Evolutionary conservation across 192 early-diverging fungal species (phyloP), one percentile per base, ranked within the genome.

Genomic region (Umbelopsis sp.): DNA sequence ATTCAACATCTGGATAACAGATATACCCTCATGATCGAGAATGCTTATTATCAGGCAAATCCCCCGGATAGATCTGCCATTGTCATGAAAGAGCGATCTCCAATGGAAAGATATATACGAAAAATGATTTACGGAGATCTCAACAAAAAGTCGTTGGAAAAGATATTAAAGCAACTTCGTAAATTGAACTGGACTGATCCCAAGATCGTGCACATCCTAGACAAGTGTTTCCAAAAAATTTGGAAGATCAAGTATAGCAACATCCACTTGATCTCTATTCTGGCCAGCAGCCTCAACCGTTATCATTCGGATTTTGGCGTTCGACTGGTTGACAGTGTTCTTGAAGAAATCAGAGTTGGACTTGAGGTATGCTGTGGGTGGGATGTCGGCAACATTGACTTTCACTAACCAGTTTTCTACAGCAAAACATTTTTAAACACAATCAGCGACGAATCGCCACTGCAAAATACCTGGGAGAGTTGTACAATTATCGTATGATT

Each of bases 221-320:
- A 85, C n/a, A 89, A 88, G 52, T 81, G 90, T 46, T 98, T 99
- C 66, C 84, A 85, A 67, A 97, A 98, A 71, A 81, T 94, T 22
- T 97, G 94, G 95, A 97, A 97, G 78, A 85, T 98, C 66, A 95
- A 95, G 74, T 94, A 90, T 74, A 86, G 90, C 64, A 93, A 96
- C 66, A 81, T 98, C 33, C 88, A 92, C 47, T 72, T 95, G 64
- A 82, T 95, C 74, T 93, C 96, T 5, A 94, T 90, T 75, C 72
- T 97, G 13, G 89, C 90, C 1, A 87, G 84, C 13, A 92, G 92
- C 23, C 82, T 98, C 52, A 83, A 90, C 21, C 82, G 86, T 16
- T 90, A 91, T 70, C 91, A 98, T 67, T 90, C 95, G 16, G 90
- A 89, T 46, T 95, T 99, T 84, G 93, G 92, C 7, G 84, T 97